These are phyloP conservation scores for Zygotorulaspora chibaensis DNA, from an alignment of 805 yeast genomes.

Conservation along the genomic window DNA sequence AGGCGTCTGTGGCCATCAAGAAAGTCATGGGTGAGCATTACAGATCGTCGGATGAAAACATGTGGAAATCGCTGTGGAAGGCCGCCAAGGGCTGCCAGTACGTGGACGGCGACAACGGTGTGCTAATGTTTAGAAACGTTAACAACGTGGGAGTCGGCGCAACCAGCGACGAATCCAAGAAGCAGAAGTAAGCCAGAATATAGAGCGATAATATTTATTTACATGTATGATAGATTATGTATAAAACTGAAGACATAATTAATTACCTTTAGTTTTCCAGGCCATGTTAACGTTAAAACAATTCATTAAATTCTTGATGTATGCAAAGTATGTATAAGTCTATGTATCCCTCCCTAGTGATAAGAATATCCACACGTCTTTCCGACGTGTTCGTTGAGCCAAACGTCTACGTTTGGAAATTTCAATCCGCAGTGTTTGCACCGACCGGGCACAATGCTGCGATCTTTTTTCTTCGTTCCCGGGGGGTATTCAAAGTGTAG, in stretches of 20 bases:
- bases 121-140: constrained; percentile 68
- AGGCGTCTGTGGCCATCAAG: constrained; percentile 71
- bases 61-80: constrained; percentile 66
- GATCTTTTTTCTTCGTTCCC: constrained; percentile 76
- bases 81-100: constrained; percentile 63
- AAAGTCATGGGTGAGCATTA: constrained; percentile 84
- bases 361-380: constrained; percentile 32
- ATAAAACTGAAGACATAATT: neutral
- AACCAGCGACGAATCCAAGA: constrained; percentile 6
- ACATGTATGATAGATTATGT: neutral
- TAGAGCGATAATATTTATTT: neutral
- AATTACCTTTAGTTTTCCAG: neutral
- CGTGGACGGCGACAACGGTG: constrained; percentile 65
- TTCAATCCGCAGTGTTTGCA: constrained; percentile 72
- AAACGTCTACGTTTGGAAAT: constrained; percentile 68
- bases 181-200: neutral
- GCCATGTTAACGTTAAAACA: neutral
- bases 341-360: constrained; percentile 13
- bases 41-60: constrained; percentile 60
- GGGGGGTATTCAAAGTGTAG: constrained; percentile 84
- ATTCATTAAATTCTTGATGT: neutral
- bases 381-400: constrained; percentile 73
- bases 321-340: neutral
- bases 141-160: constrained; percentile 51
- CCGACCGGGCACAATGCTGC: constrained; percentile 62